Evolutionary conservation across 108 stramenopile genomes (phyloP), one percentile per base, ranked within the genome.

Genomic region (Nitzschia sp.): DNA sequence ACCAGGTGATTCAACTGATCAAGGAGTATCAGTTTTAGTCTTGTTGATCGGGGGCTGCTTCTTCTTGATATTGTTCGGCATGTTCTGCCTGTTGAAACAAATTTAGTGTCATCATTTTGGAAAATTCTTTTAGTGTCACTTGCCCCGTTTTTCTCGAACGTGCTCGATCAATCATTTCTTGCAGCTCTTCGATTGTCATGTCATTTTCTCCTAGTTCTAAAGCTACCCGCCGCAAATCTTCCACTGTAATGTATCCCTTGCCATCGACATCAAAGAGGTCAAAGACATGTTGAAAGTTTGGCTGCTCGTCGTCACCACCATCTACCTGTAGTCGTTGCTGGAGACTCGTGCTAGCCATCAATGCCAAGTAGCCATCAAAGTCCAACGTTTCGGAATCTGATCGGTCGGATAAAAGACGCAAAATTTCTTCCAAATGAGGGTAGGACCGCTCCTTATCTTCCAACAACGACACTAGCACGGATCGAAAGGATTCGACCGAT

Each of bases 161-260:
- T 11, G 98, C 98, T 49, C 98, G 79, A 49, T 96, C 95, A 60
- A 99, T 97, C 99, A 99, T 99, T 83, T 99, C 99, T 62, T 95
- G 71, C 72, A 99, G 80, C 76, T 99, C 99, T 31, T 97, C 97
- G 56, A 96, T 89, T 64, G 80, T 74, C 97, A 99, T 98, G 61
- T 63, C 66, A 28, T 86, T 91, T 87, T 99, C 99, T 6, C 99
- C 99, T 49, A 99, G 77, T 75, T 99, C 98, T 42, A 89, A 82
- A 3, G 99, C 97, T 4, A 99, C 95, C 31, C 97, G 75, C 72
- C 95, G 90, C 51, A 99, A 81, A 75, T 99, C 97, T 36, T 96
- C 70, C 19, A 98, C 69, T 0, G 90, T 84, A 49, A 99, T 98
- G 70, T 94, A 91, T 45, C 98, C 99, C 35, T 97, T 97, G 59